Conservation (phyloP, 1,139 yeast genomes). For the Hansenula sp. region DNA sequence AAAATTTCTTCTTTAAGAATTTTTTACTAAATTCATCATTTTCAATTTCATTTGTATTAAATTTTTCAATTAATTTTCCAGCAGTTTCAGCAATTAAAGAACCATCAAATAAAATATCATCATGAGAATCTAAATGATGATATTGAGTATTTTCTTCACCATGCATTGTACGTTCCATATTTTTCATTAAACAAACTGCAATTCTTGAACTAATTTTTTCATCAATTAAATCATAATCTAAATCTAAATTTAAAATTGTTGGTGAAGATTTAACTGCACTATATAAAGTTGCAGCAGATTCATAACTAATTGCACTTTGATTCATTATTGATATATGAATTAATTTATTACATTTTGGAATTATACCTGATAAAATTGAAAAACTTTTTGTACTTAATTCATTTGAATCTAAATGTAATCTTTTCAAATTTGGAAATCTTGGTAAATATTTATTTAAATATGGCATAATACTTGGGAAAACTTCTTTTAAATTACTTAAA, state of each 20-base stretch:
- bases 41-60: slow-evolving; percentile 20
- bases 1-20: slow-evolving; percentile 38
- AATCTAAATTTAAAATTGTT: slow-evolving; percentile 63
- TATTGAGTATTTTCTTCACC: slow-evolving; percentile 32
- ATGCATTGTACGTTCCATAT: slow-evolving; percentile 63
- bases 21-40: slow-evolving; percentile 33
- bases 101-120: slow-evolving; percentile 51
- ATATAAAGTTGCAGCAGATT: slow-evolving; percentile 65
- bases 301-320: slow-evolving; percentile 47
- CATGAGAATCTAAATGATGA: slow-evolving; percentile 28
- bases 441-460: slow-evolving; percentile 62
- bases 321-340: slow-evolving; percentile 77
- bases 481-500: slow-evolving; percentile 63
- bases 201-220: slow-evolving; percentile 73
- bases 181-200: slow-evolving; percentile 77
- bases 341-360: slow-evolving; percentile 64
- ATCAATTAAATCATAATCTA: slow-evolving; percentile 64
- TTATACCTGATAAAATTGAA: slow-evolving; percentile 62
- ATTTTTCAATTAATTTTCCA: slow-evolving; percentile 46
- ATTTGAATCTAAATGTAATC: slow-evolving; percentile 78
- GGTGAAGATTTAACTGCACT: slow-evolving; percentile 64
- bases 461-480: slow-evolving; percentile 71
- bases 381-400: slow-evolving; percentile 60
- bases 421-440: slow-evolving; percentile 52
- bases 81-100: slow-evolving; percentile 61